phyloP scores from a whole-genome alignment of 805 yeast species.

The Hanseniaspora nectarophila region DNA sequence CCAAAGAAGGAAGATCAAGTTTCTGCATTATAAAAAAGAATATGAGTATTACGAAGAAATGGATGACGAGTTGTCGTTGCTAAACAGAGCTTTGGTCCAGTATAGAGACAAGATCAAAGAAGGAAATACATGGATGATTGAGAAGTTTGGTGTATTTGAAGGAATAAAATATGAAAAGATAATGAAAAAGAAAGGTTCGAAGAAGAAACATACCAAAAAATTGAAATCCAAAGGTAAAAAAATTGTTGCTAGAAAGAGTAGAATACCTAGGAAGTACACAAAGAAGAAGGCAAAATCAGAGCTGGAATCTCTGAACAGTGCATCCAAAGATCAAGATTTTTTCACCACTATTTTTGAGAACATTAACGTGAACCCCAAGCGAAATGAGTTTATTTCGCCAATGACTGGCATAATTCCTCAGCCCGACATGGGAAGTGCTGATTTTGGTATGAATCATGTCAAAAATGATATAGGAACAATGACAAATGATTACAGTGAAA shows the following conservation, averaged over 20 bases:
- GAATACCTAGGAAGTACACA: background rate
- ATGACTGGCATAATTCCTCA: background rate
- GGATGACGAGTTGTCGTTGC: constrained; percentile 52
- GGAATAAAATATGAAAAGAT: constrained; percentile 29
- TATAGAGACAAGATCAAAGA: constrained; percentile 32
- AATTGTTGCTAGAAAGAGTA: background rate
- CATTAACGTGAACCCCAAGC: background rate
- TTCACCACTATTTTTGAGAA: background rate
- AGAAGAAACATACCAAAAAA: no score
- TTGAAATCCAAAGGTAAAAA: constrained; percentile 2
- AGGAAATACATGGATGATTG: constrained; percentile 43
- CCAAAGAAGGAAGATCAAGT: constrained; percentile 60
- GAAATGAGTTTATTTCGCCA: background rate
- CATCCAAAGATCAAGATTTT: background rate
- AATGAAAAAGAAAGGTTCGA: constrained; percentile 19
- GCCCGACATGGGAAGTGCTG: background rate
- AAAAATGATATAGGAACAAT: background rate
- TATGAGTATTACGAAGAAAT: constrained; percentile 72
- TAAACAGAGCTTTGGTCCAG: constrained; percentile 37
- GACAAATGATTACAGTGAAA: background rate
- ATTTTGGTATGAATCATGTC: background rate
- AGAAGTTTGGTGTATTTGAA: constrained; percentile 77
- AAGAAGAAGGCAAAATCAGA: background rate
- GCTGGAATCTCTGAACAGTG: constrained; percentile 1
- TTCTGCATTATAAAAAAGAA: constrained; percentile 56